Conservation (phyloP, 2,329 filamentous ascomycete species). For the Aspergillus ochraceoroseus region DNA sequence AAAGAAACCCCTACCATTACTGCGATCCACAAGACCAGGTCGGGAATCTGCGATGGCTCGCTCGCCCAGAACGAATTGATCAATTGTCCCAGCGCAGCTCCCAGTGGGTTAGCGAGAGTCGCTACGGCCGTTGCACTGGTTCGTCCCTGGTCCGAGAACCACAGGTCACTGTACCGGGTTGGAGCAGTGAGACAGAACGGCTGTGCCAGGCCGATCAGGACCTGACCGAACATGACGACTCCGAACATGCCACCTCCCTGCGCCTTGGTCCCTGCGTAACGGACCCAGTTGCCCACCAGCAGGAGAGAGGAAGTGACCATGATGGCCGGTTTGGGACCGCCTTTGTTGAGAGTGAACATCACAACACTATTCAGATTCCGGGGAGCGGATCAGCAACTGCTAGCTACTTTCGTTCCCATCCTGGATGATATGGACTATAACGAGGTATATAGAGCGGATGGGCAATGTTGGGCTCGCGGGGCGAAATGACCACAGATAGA, state of each 20-base stretch:
- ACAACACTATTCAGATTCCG: too few relatives aligned
- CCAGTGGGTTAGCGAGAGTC: conserved; percentile 82
- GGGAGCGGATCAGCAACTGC: too few relatives aligned
- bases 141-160: conserved; percentile 82
- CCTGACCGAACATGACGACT: conserved; percentile 83
- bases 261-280: conserved; percentile 64
- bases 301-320: conserved; percentile 67
- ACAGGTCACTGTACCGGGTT: conserved; percentile 85
- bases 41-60: conserved; percentile 61
- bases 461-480: too few relatives aligned
- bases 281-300: conserved; percentile 84
- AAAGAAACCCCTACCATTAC: conserved; percentile 64
- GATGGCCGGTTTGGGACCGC: conserved; percentile 73
- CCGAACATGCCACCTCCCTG: conserved; percentile 64
- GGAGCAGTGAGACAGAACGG: conserved; percentile 88
- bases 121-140: conserved; percentile 82
- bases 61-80: conserved; percentile 73
- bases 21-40: conserved; percentile 77
- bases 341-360: conserved; percentile 70
- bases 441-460: too few relatives aligned
- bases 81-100: conserved; percentile 81
- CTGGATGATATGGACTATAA: too few relatives aligned
- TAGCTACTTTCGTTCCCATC: too few relatives aligned
- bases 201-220: conserved; percentile 82
- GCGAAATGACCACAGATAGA: not conserved